These are phyloP conservation scores for Endoconidiophora laricicola DNA, from an alignment of 2,329 filamentous ascomycete species.

Conservation along the genomic window DNA sequence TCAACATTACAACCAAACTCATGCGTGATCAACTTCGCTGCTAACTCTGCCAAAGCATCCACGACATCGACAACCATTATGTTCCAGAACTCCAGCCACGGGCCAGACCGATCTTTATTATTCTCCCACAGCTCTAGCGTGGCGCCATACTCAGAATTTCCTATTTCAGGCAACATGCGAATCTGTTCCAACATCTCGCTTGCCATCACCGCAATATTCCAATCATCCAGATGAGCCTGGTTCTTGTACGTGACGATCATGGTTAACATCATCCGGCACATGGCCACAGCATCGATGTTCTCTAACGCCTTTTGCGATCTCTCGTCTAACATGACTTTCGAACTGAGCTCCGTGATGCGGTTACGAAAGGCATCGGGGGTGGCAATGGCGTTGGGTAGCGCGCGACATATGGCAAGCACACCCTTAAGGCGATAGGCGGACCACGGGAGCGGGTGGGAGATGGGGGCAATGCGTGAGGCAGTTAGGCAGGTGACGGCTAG, in stretches of 20 bases:
- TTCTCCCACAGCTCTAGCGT: conserved; percentile 14
- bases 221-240: conserved; percentile 27
- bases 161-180: conserved; percentile 15
- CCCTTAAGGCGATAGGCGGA: conserved; percentile 33
- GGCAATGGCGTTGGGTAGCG: conserved; percentile 33
- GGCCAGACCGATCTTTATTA: conserved; percentile 23
- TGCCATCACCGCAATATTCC: conserved; percentile 29
- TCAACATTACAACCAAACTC: conserved; percentile 21
- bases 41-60: conserved; percentile 29
- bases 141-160: conserved; percentile 6
- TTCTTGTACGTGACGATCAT: conserved; percentile 29
- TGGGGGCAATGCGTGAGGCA: conserved; percentile 31
- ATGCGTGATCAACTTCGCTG: conserved; percentile 25
- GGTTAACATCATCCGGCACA: conserved; percentile 36
- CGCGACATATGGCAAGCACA: conserved; percentile 33
- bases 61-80: conserved; percentile 32
- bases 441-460: conserved; percentile 33
- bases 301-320: conserved; percentile 20
- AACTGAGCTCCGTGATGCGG: not conserved
- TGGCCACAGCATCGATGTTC: conserved; percentile 33
- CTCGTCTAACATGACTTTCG: conserved; percentile 15
- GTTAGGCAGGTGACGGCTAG: conserved; percentile 32
- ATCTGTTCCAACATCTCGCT: conserved; percentile 33
- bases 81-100: conserved; percentile 31
- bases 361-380: conserved; percentile 17